These are phyloP conservation scores for Neurospora sp. DNA, from an alignment of 495 filamentous ascomycete genomes.

Conservation along the genomic window DNA sequence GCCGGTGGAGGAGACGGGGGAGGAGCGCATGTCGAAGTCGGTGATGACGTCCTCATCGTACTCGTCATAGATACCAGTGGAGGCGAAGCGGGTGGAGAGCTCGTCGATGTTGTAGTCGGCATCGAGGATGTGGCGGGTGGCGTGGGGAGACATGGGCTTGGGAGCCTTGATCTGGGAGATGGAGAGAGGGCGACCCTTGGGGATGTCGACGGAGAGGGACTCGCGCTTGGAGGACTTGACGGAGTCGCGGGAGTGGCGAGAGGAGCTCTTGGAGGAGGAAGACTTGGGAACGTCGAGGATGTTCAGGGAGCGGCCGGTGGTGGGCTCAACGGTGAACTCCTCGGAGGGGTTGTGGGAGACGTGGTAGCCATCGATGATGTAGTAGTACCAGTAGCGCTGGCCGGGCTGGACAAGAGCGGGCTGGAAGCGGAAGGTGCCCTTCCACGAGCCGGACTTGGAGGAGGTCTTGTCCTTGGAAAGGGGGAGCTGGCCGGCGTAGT, in stretches of 20 bases:
- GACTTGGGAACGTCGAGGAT: conserved; percentile 51
- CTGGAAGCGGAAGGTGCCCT: conserved; percentile 94
- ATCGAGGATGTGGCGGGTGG: conserved; percentile 74
- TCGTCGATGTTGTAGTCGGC: conserved; percentile 61
- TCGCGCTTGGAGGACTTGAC: conserved; percentile 24
- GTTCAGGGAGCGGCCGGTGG: conserved; percentile 89
- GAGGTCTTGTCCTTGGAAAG: conserved; percentile 74
- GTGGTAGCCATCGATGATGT: conserved; percentile 99
- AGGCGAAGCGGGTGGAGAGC: conserved; percentile 62
- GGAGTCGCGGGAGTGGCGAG: conserved; percentile 21
- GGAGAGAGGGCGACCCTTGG: conserved; percentile 78
- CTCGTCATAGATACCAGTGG: conserved; percentile 61
- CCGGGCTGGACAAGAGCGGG: conserved; percentile 71
- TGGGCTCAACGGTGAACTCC: conserved; percentile 85
- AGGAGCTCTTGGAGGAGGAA: conserved; percentile 31
- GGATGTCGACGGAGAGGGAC: conserved; percentile 47
- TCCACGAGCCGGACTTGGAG: conserved; percentile 77
- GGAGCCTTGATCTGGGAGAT: conserved; percentile 84
- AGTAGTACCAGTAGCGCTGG: conserved; percentile 99
- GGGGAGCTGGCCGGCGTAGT: conserved; percentile 86
- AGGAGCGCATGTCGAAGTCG: conserved; percentile 34
- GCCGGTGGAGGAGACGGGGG: conserved; percentile 61
- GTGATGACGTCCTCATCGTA: conserved; percentile 50
- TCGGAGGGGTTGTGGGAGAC: conserved; percentile 93
- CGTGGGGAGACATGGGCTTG: conserved; percentile 78